Evolutionary conservation across 176 grass and related monocot genomes (phyloP), one percentile per base, ranked within the genome.

Genomic region (Musa schizocarpa): DNA sequence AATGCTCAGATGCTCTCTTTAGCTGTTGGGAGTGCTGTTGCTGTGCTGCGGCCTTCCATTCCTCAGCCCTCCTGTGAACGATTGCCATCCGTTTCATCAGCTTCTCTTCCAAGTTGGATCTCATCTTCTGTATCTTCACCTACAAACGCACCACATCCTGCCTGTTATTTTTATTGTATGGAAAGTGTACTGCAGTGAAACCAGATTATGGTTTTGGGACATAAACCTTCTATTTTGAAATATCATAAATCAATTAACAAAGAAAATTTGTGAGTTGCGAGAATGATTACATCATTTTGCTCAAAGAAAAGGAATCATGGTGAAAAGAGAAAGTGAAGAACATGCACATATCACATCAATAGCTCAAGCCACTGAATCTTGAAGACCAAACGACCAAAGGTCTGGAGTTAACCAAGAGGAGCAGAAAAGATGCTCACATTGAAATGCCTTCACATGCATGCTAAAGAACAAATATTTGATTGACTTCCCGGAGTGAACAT

Each of bases 101-200:
- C 80, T 99, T 99, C 84, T 99, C 91, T 78, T 99, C 96, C n/a
- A 92, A 83, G 84, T 81, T 95, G 27, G 91, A 99, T 23, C 85
- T 78, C 90, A 99, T 89, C 80, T 95, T 99, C 73, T 99, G 96
- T 83, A 99, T 92, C 81, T 99, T 99, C 52, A 99, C 96, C 91
- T 99, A 22, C 54, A 77, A 74, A 56, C 25, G 34, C 4, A 50
- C 25, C 16, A 70, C 10, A 11, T 11, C 34, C 34, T 43, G 34
- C 34, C 34, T 43, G 34, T 43, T 5, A 43, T 43, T 43, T 43
- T 43, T 43, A 43, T 43, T 43, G 34, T 43, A 5, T 43, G 34
- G 34, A 62, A 16, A 49, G 2, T 16, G 34, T 17, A 50, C 9
- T 48, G 13, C 61, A 50, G 20, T 50, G 20, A 19, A 20, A 50